Evolutionary conservation across 2,329 filamentous ascomycete genomes (phyloP), one percentile per base, ranked within the genome.

Genomic region (Gnomoniopsis smithogilvyi): DNA sequence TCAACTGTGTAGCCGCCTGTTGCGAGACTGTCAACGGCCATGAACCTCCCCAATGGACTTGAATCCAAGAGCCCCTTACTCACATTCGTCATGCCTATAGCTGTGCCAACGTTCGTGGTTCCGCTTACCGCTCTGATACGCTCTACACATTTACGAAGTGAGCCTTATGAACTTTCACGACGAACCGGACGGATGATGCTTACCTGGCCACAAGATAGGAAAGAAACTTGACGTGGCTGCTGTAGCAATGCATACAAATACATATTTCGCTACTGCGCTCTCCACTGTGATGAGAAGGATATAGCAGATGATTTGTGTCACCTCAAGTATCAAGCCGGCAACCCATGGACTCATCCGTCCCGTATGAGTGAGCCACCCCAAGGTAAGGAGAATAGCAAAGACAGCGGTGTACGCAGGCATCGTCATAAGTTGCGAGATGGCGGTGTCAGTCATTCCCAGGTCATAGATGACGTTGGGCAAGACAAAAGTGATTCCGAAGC

Each of bases 191-290:
- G 36, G 26, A 8, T 30, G 26, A 4, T 30, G 26, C 62, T 62
- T 56, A 67, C 64, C 67, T 8, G 73, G 74, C 73, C 72, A 76
- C 8, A 76, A 65, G 48, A 76, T 71, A 1, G 74, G 70, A 57
- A 73, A 73, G 58, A 76, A 74, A 8, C 70, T 72, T 30, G 72
- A 70, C 0, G 72, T 72, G 6, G 70, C 73, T 0, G 73, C 70
- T 2, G 72, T 73, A 3, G 74, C 74, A 24, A 76, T 66, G 58
- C 71, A 74, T n/a, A 75, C 69, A 49, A 76, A 72, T 14, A 76
- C 63, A 58, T 76, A 74, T 52, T 73, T 75, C 0, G 69, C 74
- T 1, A 73, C 43, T 60, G 65, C 58, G 15, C 70, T 66, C 26
- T 70, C 67, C 43, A 75, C 67, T 1, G 70, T 72, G 55, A 76